phyloP scores from a whole-genome alignment of 768 basidiomycete species.

The Lactarius deliciosus region DNA sequence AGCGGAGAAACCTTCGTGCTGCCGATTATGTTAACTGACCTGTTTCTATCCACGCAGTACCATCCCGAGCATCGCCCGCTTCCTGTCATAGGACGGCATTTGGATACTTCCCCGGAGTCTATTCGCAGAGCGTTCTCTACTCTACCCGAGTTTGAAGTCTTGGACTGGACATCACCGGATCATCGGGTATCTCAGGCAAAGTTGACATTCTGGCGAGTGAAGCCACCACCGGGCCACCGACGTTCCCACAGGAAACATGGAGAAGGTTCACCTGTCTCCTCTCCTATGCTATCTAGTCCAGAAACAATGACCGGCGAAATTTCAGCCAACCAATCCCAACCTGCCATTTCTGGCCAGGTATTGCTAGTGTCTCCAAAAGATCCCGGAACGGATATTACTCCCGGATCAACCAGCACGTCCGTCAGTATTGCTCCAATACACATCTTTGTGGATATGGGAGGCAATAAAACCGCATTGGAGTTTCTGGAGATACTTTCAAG shows the following conservation, averaged over 20 bases:
- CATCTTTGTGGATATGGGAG: slow-evolving; percentile 68
- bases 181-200: slow-evolving; percentile 47
- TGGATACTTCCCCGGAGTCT: slow-evolving; percentile 11
- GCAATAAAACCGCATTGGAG: slow-evolving; percentile 42
- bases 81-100: slow-evolving; percentile 9
- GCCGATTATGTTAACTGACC: slow-evolving; percentile 76
- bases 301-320: background rate
- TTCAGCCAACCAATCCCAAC: slow-evolving; percentile 1
- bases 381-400: background rate
- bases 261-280: background rate
- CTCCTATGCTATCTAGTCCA: slow-evolving; percentile 4
- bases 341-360: slow-evolving; percentile 29
- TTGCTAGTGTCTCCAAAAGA: slow-evolving; percentile 18
- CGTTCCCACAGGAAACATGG: slow-evolving; percentile 11
- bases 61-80: slow-evolving; percentile 45
- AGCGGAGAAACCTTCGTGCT: slow-evolving; percentile 40
- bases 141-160: slow-evolving; percentile 56
- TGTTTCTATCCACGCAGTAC: slow-evolving; percentile 62
- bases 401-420: slow-evolving; percentile 34
- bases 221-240: slow-evolving; percentile 29
- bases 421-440: slow-evolving; percentile 64
- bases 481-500: slow-evolving; percentile 51
- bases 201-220: slow-evolving; percentile 63
- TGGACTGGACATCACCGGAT: slow-evolving; percentile 59
- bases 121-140: slow-evolving; percentile 18